A percentile compares a stretch with the other conserved stretches of the same genome.
Conservation (phyloP, 2,329 filamentous ascomycete species). For the Coleophoma cylindrospora region DNA sequence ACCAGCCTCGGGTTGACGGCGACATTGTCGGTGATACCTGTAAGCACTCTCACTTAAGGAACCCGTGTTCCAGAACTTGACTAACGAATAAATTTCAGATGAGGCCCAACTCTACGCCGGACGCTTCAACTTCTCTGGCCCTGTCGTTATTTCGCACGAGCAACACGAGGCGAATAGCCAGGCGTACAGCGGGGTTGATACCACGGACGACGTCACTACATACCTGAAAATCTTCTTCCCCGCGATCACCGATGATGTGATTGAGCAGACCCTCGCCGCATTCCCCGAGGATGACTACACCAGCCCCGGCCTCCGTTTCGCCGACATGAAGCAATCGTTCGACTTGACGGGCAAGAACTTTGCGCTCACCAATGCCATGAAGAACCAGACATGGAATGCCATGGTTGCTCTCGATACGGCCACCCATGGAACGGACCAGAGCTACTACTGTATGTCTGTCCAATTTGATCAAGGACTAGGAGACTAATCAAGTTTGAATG, state of each 20-base stretch:
- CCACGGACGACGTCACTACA: constrained; percentile 25
- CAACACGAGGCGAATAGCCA: constrained; percentile 28
- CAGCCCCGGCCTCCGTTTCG: constrained; percentile 28
- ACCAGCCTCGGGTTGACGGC: constrained; percentile 31
- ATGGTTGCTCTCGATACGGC: constrained; percentile 25
- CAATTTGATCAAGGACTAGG: background rate
- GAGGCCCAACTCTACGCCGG: constrained; percentile 30
- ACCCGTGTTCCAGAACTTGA: background rate
- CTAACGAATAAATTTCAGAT: constrained; percentile 9
- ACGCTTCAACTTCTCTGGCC: constrained; percentile 30
- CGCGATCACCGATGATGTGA: constrained; percentile 26
- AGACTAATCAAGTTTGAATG: background rate
- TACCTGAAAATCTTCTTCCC: constrained; percentile 28
- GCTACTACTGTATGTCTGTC: constrained; percentile 25
- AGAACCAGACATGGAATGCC: constrained; percentile 32
- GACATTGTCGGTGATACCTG: constrained; percentile 29
- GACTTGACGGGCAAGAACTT: constrained; percentile 29
- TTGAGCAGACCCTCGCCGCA: constrained; percentile 24
- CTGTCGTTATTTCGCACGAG: constrained; percentile 30
- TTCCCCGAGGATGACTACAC: constrained; percentile 29
- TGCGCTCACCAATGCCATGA: constrained; percentile 27
- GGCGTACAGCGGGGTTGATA: constrained; percentile 26
- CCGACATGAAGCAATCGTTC: constrained; percentile 31
- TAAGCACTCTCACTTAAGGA: constrained; percentile 2
- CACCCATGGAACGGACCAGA: constrained; percentile 31